Conservation (phyloP, 2,329 filamentous ascomycete genomes). For the Penicillium paneum region DNA sequence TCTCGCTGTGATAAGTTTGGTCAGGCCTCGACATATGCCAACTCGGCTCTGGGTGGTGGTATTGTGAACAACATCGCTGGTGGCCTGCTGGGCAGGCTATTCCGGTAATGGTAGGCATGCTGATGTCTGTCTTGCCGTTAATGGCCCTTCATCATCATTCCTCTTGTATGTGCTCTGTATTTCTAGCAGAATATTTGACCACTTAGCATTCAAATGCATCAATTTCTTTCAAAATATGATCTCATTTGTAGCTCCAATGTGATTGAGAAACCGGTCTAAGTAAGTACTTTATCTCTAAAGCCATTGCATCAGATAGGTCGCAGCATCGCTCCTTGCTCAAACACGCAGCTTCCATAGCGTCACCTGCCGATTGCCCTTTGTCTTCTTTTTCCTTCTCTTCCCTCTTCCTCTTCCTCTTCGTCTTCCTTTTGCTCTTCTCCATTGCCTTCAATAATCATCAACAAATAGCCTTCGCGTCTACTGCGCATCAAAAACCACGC, state of each 20-base stretch:
- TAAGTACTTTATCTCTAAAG: no score
- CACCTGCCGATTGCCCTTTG: not conserved
- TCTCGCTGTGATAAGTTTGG: constrained; percentile 53
- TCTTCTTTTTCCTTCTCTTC: not conserved
- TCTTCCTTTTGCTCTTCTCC: not conserved
- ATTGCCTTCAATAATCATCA: not conserved
- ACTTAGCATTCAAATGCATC: constrained; percentile 9
- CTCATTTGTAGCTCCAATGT: not conserved
- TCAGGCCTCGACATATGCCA: constrained; percentile 58
- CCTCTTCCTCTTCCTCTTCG: not conserved
- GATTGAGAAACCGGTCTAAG: not conserved
- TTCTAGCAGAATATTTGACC: constrained; percentile 1
- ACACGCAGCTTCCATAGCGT: not conserved
- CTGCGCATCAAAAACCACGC: not conserved
- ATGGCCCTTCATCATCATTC: not conserved
- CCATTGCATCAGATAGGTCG: not conserved
- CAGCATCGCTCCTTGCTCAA: not conserved
- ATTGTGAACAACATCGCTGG: constrained; percentile 55
- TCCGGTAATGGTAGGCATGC: constrained; percentile 38
- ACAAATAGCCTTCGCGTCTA: not conserved
- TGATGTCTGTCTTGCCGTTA: not conserved
- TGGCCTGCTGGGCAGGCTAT: constrained; percentile 54
- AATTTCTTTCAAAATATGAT: not conserved
- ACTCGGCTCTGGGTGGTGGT: constrained; percentile 53
- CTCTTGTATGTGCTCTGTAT: constrained; percentile 3